These are phyloP conservation scores for Prunus armeniaca DNA, from an alignment of 306 rosid species.

Conservation along the genomic window DNA sequence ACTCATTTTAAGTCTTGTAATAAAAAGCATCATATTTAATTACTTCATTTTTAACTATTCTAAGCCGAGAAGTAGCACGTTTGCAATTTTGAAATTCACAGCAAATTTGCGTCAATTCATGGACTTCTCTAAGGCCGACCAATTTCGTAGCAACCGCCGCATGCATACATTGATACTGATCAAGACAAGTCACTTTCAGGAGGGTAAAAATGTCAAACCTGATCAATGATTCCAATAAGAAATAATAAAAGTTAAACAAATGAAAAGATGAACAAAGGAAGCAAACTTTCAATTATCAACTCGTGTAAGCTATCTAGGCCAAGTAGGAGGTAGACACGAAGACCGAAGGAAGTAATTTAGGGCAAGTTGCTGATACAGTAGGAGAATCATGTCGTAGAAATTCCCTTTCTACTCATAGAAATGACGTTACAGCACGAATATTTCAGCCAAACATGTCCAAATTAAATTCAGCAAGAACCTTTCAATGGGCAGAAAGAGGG, in stretches of 20 bases:
- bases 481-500: too few species aligned
- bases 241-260: background rate
- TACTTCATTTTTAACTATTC: background rate
- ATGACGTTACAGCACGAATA: too few species aligned
- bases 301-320: background rate
- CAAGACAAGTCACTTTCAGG: background rate
- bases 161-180: background rate
- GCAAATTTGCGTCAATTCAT: background rate
- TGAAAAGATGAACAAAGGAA: background rate
- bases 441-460: too few species aligned
- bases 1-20: too few species aligned
- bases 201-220: background rate
- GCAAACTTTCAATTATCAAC: background rate
- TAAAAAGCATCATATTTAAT: too few species aligned
- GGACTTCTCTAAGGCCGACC: background rate
- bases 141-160: background rate
- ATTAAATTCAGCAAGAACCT: too few species aligned
- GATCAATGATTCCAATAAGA: background rate
- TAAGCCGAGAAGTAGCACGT: background rate
- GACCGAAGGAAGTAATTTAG: background rate
- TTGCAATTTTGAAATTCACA: too few species aligned
- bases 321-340: background rate
- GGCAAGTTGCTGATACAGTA: background rate
- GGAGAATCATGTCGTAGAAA: background rate
- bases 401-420: too few species aligned